Evolutionary conservation across 148 eudicot genomes (phyloP), one percentile per base, ranked within the genome.

Genomic region (Rheum nobile): DNA sequence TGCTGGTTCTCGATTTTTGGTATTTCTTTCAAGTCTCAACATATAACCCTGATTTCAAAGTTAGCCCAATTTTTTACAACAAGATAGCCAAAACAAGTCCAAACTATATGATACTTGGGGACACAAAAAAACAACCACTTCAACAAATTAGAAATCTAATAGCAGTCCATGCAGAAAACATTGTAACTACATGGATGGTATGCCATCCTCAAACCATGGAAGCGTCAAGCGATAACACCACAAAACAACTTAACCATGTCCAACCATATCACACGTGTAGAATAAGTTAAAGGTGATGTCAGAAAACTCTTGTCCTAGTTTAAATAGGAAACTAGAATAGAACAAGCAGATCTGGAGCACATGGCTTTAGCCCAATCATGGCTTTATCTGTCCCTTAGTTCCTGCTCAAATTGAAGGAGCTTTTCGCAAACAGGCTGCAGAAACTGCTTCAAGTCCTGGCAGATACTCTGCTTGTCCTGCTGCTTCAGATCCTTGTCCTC

Each of bases 341-440:
- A 61, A 34, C 70, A 17, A 65, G 10, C 70, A 65, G 70, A 17
- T 10, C 11, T 26, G 34, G 65, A 0, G 12, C n/a, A 13, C 50
- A 24, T 55, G 14, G 63, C 63, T 21, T 26, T 29, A 11, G 35
- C 35, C 17, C 19, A 29, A 12, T 59, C 44, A 8, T 1, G 24
- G 11, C 39, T 48, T 21, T 35, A 95, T 85, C 93, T 84, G 12
- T 89, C 92, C 72, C 83, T 89, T 11, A 92, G 95, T 81, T 96
- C 97, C 50, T 85, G 85, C 76, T 96, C 99, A 32, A 96, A 96
- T 77, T 83, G 84, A 22, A 76, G 65, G 77, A 96, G 65, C 70
- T 86, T 90, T 73, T 89, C 95, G 1, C 88, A 88, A 14, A 92
- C 75, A 6, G 99, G 99, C 78, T 85, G 79, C 84, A 89, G 73